Conservation (phyloP, 2,329 filamentous ascomycete species). For the Cladophialophora immunda region DNA sequence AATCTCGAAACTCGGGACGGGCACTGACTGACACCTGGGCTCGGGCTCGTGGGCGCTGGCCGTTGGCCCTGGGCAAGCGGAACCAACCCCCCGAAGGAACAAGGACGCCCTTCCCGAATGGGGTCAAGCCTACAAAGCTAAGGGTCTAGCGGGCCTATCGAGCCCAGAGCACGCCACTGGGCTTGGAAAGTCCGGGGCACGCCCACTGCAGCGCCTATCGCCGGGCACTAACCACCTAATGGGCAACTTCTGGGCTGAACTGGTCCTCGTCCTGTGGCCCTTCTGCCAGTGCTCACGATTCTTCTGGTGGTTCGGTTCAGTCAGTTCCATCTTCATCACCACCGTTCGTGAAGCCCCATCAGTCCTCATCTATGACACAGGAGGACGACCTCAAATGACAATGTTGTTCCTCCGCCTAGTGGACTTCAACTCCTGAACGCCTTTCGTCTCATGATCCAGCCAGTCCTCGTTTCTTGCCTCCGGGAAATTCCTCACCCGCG, state of each 20-base stretch:
- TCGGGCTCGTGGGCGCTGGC: slow-evolving; percentile 1
- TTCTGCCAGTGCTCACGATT: not conserved
- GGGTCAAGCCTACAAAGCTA: not conserved
- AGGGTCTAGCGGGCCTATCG: not conserved
- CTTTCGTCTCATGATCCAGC: not conserved
- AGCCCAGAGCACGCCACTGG: slow-evolving; percentile 1
- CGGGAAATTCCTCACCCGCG: slow-evolving; percentile 11
- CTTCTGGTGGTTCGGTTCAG: not conserved
- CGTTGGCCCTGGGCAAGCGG: slow-evolving; percentile 6
- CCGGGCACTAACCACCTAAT: not conserved
- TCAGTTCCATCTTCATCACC: not conserved
- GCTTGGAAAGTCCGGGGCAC: slow-evolving; percentile 1
- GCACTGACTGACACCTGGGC: not conserved
- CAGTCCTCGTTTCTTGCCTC: not conserved
- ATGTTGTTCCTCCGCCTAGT: not conserved
- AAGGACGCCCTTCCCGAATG: slow-evolving; percentile 5
- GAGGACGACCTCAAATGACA: not conserved
- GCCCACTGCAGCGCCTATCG: not conserved
- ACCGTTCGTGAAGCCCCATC: not conserved
- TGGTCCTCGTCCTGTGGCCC: not conserved
- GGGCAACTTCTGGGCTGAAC: not conserved
- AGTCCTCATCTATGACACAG: not conserved
- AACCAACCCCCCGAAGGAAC: slow-evolving; percentile 12
- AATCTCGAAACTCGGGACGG: not conserved
- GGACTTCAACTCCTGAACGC: not conserved